Conservation (phyloP, 768 basidiomycete genomes). For the Boletus reticulatus region DNA sequence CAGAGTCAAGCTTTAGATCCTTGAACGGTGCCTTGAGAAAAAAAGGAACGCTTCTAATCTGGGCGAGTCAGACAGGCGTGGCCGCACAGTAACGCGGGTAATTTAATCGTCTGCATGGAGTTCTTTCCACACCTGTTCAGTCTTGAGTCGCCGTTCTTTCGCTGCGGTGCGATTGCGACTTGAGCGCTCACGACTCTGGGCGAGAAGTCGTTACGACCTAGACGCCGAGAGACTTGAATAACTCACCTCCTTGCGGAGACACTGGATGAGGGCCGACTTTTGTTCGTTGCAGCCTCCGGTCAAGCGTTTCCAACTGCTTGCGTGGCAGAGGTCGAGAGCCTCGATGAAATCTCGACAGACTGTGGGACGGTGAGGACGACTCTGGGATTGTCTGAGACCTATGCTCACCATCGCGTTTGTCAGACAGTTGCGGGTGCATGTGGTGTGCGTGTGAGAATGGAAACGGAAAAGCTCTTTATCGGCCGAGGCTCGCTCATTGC, state of each 20-base stretch:
- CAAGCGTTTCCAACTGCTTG: constrained; percentile 58
- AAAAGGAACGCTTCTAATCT: neutral
- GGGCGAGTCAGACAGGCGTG: neutral
- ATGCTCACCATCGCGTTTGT: constrained; percentile 54
- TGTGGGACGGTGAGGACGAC: constrained; percentile 28
- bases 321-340: constrained; percentile 71
- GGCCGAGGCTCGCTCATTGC: neutral
- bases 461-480: constrained; percentile 5
- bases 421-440: constrained; percentile 75
- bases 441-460: constrained; percentile 3
- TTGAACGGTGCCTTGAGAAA: too few relatives aligned
- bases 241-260: constrained; percentile 68
- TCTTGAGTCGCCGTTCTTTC: constrained; percentile 53
- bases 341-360: constrained; percentile 77
- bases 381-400: neutral
- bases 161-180: constrained; percentile 57
- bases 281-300: constrained; percentile 68
- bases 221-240: neutral
- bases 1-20: neutral
- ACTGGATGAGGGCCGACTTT: constrained; percentile 67
- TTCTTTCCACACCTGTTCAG: constrained; percentile 59
- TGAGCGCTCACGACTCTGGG: constrained; percentile 58
- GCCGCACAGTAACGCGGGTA: neutral
- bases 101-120: constrained; percentile 48
- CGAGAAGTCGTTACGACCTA: constrained; percentile 1